Conservation (phyloP, 2,329 filamentous ascomycete genomes). For the Xenosphaeropsis pyriputrescens region DNA sequence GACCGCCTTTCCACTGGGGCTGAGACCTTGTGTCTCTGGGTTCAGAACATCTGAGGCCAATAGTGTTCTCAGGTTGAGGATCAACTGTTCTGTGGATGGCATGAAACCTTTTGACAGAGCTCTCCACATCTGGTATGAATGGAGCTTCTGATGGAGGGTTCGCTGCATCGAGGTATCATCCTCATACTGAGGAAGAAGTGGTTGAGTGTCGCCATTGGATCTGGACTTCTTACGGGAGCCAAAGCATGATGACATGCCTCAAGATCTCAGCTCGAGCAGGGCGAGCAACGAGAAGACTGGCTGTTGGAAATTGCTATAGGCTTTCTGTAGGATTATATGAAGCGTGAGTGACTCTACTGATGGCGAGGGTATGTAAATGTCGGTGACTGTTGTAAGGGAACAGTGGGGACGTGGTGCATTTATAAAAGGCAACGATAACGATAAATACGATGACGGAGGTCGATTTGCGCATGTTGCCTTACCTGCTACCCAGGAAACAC, state of each 20-base stretch:
- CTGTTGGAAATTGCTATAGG: no score
- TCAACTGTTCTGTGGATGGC: slow-evolving; percentile 77
- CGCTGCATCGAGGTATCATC: slow-evolving; percentile 70
- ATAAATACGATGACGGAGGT: slow-evolving; percentile 9
- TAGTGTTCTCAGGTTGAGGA: slow-evolving; percentile 66
- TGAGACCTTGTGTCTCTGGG: slow-evolving; percentile 59
- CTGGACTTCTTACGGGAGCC: slow-evolving; percentile 14
- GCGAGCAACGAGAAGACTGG: no score
- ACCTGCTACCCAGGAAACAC: not conserved
- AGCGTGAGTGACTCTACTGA: no score
- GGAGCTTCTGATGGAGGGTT: slow-evolving; percentile 74
- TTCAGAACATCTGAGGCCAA: slow-evolving; percentile 68
- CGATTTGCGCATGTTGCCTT: not conserved
- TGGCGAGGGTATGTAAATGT: no score
- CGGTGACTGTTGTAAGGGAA: no score
- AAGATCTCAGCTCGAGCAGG: no score
- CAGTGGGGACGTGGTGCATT: not conserved
- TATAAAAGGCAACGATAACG: not conserved
- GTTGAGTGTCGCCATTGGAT: slow-evolving; percentile 27
- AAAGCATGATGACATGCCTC: slow-evolving; percentile 17
- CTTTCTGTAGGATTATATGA: no score
- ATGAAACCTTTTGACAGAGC: slow-evolving; percentile 76
- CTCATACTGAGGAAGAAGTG: slow-evolving; percentile 68
- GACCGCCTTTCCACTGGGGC: slow-evolving; percentile 60
- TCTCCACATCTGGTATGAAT: slow-evolving; percentile 81